Evolutionary conservation across 2,329 filamentous ascomycete species (phyloP).

Genomic region (Penicillium sp.): DNA sequence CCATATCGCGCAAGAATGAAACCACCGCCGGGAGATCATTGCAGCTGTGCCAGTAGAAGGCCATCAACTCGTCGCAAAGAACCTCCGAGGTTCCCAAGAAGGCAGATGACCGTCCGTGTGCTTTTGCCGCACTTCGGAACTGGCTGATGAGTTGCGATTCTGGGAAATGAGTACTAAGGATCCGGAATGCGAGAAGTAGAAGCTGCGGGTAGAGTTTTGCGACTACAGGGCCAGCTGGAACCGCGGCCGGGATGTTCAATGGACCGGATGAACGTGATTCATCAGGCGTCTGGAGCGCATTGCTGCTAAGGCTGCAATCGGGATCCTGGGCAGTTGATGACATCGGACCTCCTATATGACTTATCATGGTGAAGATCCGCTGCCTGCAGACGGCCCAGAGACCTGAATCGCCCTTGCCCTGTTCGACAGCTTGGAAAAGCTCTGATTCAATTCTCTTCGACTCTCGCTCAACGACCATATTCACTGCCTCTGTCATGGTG

Average conservation of each 20-base stretch:
- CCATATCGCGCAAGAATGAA: slow-evolving; percentile 45
- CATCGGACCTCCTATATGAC: slow-evolving; percentile 23
- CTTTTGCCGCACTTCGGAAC: slow-evolving; percentile 42
- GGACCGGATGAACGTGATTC: slow-evolving; percentile 2
- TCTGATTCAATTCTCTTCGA: slow-evolving; percentile 31
- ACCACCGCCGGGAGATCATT: slow-evolving; percentile 43
- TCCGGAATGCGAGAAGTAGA: slow-evolving; percentile 42
- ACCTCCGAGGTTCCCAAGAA: slow-evolving; percentile 44
- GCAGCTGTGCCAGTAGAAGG: slow-evolving; percentile 44
- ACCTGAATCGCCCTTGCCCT: slow-evolving; percentile 33
- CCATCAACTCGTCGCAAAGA: slow-evolving; percentile 48
- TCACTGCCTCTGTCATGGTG: slow-evolving; percentile 23
- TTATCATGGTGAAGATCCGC: slow-evolving; percentile 42
- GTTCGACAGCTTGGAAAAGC: slow-evolving; percentile 29
- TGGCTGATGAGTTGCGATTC: slow-evolving; percentile 42
- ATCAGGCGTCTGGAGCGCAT: neutral
- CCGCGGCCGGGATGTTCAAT: slow-evolving; percentile 33
- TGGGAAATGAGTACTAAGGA: slow-evolving; percentile 43
- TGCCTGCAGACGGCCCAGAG: slow-evolving; percentile 43
- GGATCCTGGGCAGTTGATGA: neutral
- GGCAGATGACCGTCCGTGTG: slow-evolving; percentile 42
- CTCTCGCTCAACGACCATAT: slow-evolving; percentile 32
- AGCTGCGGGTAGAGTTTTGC: slow-evolving; percentile 43
- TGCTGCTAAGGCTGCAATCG: too few species aligned
- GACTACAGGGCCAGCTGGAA: slow-evolving; percentile 35